Base-by-base conservation (phyloP, 768 basidiomycete genomes). In the Udeniomyces megalosporus region DNA sequence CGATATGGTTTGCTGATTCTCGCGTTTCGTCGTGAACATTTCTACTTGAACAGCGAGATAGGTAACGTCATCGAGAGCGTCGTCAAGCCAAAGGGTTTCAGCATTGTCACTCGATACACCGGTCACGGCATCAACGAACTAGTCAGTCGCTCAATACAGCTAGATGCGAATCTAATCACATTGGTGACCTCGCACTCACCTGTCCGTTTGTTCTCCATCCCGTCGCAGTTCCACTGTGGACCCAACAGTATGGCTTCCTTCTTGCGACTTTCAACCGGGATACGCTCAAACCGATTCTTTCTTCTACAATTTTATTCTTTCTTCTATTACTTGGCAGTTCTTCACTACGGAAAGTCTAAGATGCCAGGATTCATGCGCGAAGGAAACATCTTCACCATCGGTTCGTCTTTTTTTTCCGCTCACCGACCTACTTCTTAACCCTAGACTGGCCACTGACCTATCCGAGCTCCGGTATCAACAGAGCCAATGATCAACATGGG, bases 311-410 rank as follows among this genome's bases (percentile, higher is more conserved):
- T 26, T 15, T 17, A 55, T 32, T 49, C 20, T 2, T n/a, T 32
- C 44, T 34, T 14, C 34, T 34, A 31, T 42, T 3, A n/a, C 8
- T 10, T 10, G 11, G 0, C 51, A 64, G 62, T 95, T 45, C 88
- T 90, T 12, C 92, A 95, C 75, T 95, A 93, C 68, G 88, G 88
- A 24, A 90, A 90, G 72, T 92, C 88, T 70, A 93, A 91, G 74
- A 88, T 87, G 46, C 78, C 89, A 2, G 92, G 92, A 26, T 81
- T 84, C 5, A 93, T 96, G 91, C 91, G 89, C 71, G 75, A 86
- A 26, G 92, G 92, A 67, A 71, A 74, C 60, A 66, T 72, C 29
- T 75, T 75, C 68, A 75, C 74, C 5, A 75, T 93, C 85, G 87
- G 88, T 88, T 67, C 69, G 83, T 74, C 15, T n/a, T 10, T 22